Percentiles rank a stretch among this genome's conserved stretches.
Conservation (phyloP, 2,329 filamentous ascomycete species). For the Basipetospora chlamydospora region DNA sequence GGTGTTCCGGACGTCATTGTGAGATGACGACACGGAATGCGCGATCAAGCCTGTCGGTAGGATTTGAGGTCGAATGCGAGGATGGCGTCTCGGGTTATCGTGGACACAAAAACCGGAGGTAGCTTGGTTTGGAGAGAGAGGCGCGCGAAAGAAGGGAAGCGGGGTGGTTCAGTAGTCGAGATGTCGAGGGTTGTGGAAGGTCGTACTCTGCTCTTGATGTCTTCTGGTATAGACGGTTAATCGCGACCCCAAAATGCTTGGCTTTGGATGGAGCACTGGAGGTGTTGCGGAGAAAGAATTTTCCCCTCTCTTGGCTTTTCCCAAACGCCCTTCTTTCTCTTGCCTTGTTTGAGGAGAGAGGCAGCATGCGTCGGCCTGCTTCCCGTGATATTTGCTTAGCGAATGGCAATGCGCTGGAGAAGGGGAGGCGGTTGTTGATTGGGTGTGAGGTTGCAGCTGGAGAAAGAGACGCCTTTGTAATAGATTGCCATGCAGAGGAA, state of each 20-base stretch:
- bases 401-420: slow-evolving; percentile 4
- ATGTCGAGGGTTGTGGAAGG: no score
- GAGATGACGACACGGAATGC: background rate
- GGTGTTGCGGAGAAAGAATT: background rate
- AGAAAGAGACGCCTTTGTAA: background rate
- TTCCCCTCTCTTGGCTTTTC: background rate
- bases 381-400: slow-evolving; percentile 5
- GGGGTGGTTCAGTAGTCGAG: no score
- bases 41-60: no score
- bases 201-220: no score
- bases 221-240: no score
- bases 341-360: slow-evolving; percentile 1
- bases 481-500: no score
- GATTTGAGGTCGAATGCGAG: no score
- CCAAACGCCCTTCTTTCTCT: background rate
- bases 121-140: background rate
- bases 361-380: slow-evolving; percentile 2
- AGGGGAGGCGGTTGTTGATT: slow-evolving; percentile 3
- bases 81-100: no score
- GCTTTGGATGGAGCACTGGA: no score
- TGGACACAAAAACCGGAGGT: no score
- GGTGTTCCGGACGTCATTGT: slow-evolving; percentile 22
- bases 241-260: no score
- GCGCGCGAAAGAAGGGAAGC: no score
- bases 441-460: slow-evolving; percentile 1